These are phyloP conservation scores for Fraxinus latifolia DNA, from an alignment of 305 asterid species.

Conservation along the genomic window DNA sequence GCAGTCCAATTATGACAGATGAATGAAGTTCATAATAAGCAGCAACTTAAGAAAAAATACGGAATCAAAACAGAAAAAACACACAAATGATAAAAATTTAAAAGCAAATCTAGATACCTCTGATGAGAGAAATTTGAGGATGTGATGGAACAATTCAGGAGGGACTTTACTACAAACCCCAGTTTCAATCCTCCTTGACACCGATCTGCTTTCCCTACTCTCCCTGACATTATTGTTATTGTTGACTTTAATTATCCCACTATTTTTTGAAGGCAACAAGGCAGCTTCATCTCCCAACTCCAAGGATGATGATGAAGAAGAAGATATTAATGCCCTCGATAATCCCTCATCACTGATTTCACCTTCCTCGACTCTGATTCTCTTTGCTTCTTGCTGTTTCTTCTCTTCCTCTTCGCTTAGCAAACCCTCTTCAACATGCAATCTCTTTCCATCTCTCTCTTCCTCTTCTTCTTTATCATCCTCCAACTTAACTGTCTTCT, in stretches of 20 bases:
- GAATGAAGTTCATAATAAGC: background rate
- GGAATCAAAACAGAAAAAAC: background rate
- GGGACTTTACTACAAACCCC: conserved; percentile 74
- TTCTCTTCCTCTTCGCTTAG: conserved; percentile 50
- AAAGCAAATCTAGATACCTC: conserved; percentile 50
- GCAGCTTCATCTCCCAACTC: conserved; percentile 43
- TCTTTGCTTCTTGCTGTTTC: conserved; percentile 56
- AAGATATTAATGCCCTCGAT: conserved; percentile 18
- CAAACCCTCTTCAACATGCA: conserved; percentile 46
- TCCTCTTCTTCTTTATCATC: conserved; percentile 34
- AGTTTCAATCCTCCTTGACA: conserved; percentile 54
- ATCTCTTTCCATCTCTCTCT: conserved; percentile 47
- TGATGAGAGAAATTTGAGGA: conserved; percentile 91
- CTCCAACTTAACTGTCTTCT: conserved; percentile 17
- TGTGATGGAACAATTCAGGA: conserved; percentile 79
- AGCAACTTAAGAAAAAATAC: background rate
- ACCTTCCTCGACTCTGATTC: conserved; percentile 50
- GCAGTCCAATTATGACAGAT: conserved; percentile 27
- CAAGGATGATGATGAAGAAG: conserved; percentile 28
- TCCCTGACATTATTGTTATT: conserved; percentile 26
- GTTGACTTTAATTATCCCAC: conserved; percentile 17
- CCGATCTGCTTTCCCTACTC: conserved; percentile 33
- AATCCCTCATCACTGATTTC: conserved; percentile 42
- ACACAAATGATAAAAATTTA: conserved; percentile 6
- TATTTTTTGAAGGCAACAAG: conserved; percentile 31